Conservation (phyloP, 257 asterid genomes). For the Nicotiana noctiflora region DNA sequence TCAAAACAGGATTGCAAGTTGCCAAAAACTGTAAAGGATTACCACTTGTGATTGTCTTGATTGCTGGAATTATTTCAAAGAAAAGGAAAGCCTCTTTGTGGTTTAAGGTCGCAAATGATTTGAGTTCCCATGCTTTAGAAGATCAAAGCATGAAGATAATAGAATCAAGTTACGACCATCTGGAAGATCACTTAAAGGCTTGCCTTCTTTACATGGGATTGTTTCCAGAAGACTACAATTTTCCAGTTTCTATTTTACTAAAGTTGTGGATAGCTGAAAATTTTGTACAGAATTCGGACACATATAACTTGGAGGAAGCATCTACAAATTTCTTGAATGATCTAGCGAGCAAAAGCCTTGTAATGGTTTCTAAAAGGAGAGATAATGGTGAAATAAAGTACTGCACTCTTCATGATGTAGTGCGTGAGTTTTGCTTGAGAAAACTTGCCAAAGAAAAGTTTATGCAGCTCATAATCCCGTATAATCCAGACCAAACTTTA, state of each 20-base stretch:
- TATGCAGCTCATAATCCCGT: neutral
- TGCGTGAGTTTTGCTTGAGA: neutral
- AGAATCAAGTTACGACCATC: neutral
- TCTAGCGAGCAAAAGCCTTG: constrained; percentile 2
- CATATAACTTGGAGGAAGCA: neutral
- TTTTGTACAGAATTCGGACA: neutral
- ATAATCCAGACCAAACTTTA: neutral
- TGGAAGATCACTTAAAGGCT: neutral
- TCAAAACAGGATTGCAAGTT: neutral
- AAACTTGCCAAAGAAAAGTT: neutral
- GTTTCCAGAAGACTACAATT: no score
- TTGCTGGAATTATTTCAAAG: neutral
- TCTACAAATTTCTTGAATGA: constrained; percentile 5
- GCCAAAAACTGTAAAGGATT: no score
- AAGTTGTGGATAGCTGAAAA: neutral
- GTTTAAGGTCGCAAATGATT: neutral
- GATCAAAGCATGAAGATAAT: neutral
- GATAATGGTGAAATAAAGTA: no score
- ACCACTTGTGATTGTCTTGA: neutral
- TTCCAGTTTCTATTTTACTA: neutral
- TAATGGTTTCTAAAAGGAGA: neutral
- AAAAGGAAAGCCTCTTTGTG: neutral
- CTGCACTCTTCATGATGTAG: no score
- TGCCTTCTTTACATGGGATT: neutral
- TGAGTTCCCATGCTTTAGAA: neutral